A percentile compares a stretch with the other conserved stretches of the same genome.
phyloP scores from a whole-genome alignment of 169 alveolate genomes.

The Miamiensis avidus region DNA sequence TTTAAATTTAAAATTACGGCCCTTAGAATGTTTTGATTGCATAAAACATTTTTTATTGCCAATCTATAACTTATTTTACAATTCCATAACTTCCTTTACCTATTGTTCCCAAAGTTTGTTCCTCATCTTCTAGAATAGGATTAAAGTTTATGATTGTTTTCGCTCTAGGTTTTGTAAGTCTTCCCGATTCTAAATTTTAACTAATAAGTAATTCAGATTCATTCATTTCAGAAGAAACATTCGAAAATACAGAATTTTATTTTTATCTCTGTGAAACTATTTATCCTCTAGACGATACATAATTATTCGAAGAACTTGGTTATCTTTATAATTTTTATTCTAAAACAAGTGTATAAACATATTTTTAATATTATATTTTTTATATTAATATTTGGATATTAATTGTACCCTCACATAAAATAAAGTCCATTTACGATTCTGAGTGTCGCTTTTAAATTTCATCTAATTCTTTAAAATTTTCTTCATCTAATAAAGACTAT shows the following conservation, averaged over 20 bases:
- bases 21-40: neutral
- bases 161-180: neutral
- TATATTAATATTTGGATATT: no score
- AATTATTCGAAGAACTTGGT: no score
- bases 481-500: no score
- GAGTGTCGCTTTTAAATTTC: no score
- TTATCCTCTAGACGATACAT: no score
- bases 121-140: neutral
- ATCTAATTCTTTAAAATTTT: no score
- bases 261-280: no score
- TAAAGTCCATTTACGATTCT: no score
- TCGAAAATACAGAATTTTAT: neutral
- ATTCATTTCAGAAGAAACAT: neutral
- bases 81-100: neutral
- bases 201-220: neutral
- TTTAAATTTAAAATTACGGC: neutral
- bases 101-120: neutral
- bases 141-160: neutral
- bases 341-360: no score
- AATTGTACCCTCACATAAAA: no score
- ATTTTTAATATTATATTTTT: no score
- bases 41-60: neutral
- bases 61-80: neutral
- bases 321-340: no score
- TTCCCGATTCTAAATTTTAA: neutral